phyloP scores from a whole-genome alignment of 2,329 filamentous ascomycete species.

The Rhynchosporium agropyri region DNA sequence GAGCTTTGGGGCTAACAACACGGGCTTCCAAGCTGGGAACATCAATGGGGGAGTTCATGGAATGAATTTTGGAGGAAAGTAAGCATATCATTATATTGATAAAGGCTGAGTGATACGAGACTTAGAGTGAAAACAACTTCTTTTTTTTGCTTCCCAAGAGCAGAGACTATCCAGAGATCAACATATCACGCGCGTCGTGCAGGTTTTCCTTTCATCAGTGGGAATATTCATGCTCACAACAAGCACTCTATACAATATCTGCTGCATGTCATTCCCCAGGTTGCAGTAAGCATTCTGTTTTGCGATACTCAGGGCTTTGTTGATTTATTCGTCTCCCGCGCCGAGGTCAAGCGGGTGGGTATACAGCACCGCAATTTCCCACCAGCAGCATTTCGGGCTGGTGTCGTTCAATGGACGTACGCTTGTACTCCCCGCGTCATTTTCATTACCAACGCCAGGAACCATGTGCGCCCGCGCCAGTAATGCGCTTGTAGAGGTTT shows the following conservation, averaged over 20 bases:
- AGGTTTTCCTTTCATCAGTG: neutral
- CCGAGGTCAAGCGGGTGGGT: neutral
- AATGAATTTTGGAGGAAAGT: slow-evolving; percentile 29
- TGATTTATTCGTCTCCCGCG: neutral
- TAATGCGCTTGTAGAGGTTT: slow-evolving; percentile 28
- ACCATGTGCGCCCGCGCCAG: slow-evolving; percentile 27
- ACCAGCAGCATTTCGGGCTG: neutral
- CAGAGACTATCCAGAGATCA: neutral
- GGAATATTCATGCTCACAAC: neutral
- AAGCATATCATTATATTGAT: slow-evolving; percentile 5
- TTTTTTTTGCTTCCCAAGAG: neutral
- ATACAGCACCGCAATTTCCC: neutral
- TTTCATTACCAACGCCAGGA: slow-evolving; percentile 2
- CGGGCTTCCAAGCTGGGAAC: slow-evolving; percentile 31
- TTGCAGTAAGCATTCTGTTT: neutral
- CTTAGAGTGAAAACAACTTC: neutral
- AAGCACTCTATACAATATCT: neutral
- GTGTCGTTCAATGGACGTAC: neutral
- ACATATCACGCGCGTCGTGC: neutral
- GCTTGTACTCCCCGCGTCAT: neutral
- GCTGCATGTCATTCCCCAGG: neutral
- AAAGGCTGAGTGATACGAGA: neutral
- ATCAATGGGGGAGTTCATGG: slow-evolving; percentile 34
- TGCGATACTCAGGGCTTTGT: neutral
- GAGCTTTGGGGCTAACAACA: slow-evolving; percentile 33